Conservation (phyloP, 257 asterid genomes). For the Nicotiana attenuata region DNA sequence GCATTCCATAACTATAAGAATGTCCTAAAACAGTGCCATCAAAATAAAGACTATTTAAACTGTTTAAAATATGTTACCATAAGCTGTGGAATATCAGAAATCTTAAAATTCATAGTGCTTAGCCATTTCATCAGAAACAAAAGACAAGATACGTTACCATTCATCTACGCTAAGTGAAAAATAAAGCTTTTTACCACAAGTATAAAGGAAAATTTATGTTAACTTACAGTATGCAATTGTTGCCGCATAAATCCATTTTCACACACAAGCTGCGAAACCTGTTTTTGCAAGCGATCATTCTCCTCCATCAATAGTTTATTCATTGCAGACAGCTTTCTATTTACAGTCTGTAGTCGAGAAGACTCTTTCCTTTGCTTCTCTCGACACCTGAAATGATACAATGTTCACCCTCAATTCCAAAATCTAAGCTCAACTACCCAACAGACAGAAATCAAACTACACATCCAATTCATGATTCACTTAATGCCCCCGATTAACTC, state of each 20-base stretch:
- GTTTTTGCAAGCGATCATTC: slow-evolving; percentile 92
- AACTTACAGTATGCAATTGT: slow-evolving; percentile 74
- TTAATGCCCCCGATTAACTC: too few species aligned
- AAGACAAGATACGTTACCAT: background rate
- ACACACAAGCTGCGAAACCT: slow-evolving; percentile 85
- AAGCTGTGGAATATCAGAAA: background rate
- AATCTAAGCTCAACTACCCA: background rate
- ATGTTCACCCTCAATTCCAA: background rate
- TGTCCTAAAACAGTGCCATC: background rate
- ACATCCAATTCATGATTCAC: background rate
- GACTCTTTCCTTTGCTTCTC: slow-evolving; percentile 94
- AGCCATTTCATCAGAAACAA: background rate
- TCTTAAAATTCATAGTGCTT: background rate
- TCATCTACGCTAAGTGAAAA: background rate
- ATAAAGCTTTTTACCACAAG: background rate
- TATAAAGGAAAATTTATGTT: background rate
- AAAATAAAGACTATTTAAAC: too few species aligned
- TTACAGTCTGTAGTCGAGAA: slow-evolving; percentile 74
- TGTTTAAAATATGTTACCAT: background rate
- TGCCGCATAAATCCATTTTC: slow-evolving; percentile 87
- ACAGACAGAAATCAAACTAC: background rate
- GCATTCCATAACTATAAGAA: background rate
- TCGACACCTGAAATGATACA: slow-evolving; percentile 57
- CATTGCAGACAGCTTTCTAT: slow-evolving; percentile 78
- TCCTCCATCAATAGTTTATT: slow-evolving; percentile 93